A percentile compares a stretch with the other conserved stretches of the same genome.
Evolutionary conservation across 768 basidiomycete genomes (phyloP).

Genomic region (Kwoniella newhampshirensis): DNA sequence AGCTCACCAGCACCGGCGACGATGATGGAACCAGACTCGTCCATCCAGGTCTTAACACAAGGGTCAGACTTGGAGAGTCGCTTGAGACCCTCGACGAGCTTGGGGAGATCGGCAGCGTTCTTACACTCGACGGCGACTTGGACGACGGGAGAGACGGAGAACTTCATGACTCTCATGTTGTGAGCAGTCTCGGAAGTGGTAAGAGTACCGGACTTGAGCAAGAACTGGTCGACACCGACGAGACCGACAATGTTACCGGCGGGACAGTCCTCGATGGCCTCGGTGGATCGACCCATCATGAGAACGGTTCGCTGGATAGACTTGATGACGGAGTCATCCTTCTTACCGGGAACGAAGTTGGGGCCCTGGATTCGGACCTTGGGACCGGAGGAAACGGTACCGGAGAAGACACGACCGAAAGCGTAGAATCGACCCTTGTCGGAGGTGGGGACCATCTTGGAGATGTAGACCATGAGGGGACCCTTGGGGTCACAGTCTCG

Average conservation of each 20-base stretch:
- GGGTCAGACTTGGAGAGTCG: conserved; percentile 99
- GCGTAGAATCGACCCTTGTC: conserved; percentile 99
- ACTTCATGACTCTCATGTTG: conserved; percentile 99
- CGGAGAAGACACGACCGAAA: conserved; percentile 99
- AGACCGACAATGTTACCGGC: conserved; percentile 98
- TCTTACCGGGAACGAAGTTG: conserved; percentile 97
- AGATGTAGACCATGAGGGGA: conserved; percentile 95
- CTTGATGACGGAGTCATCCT: conserved; percentile 97
- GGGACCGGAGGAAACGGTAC: conserved; percentile 93
- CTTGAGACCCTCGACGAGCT: conserved; percentile 99
- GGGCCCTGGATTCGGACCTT: conserved; percentile 99
- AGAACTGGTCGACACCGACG: conserved; percentile 99
- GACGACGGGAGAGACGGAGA: conserved; percentile 99
- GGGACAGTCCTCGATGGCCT: conserved; percentile 98
- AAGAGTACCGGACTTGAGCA: conserved; percentile 98
- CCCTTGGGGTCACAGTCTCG: conserved; percentile 95
- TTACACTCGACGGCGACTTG: conserved; percentile 99
- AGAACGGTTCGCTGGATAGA: conserved; percentile 97
- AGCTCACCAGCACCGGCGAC: conserved; percentile 99
- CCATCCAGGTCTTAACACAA: conserved; percentile 93
- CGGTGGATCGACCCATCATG: conserved; percentile 99
- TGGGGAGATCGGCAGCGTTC: conserved; percentile 97
- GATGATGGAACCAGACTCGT: conserved; percentile 93
- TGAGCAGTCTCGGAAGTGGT: conserved; percentile 97
- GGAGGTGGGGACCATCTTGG: conserved; percentile 99